These are phyloP conservation scores for Trichosporon sp. DNA, from an alignment of 1,284 basidiomycete genomes.

Conservation along the genomic window DNA sequence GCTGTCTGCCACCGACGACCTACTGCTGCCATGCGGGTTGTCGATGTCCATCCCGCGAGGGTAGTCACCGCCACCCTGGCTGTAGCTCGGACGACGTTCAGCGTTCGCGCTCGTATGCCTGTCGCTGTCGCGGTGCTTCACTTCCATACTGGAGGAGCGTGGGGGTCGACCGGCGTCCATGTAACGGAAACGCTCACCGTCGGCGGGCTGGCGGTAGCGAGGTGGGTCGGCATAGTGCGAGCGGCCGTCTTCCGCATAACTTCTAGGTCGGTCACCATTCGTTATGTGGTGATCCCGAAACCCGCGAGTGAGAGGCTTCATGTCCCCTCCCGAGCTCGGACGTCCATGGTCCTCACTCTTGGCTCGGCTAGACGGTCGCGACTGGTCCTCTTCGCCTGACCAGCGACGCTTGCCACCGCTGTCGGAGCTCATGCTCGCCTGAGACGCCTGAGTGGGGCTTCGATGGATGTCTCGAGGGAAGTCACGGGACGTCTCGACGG, in stretches of 20 bases:
- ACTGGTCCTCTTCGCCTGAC: not conserved
- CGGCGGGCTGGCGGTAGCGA: not conserved
- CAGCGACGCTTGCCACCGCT: slow-evolving; percentile 4
- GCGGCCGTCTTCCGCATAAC: not conserved
- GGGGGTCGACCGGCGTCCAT: not conserved
- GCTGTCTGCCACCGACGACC: not conserved
- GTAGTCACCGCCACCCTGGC: not conserved
- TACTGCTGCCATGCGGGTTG: not conserved
- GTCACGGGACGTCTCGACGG: not conserved
- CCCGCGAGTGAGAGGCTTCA: not conserved
- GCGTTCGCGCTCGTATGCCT: not conserved
- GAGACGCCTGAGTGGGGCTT: slow-evolving; percentile 6
- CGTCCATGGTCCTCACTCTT: slow-evolving; percentile 9
- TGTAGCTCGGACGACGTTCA: not conserved
- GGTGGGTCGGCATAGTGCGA: not conserved
- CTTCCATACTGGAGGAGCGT: not conserved
- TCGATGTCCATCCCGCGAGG: not conserved
- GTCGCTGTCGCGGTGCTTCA: slow-evolving; percentile 7
- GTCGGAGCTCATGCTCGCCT: slow-evolving; percentile 11
- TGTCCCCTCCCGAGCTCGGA: not conserved
- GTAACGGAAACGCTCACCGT: not conserved
- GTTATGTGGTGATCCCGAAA: slow-evolving; percentile 5
- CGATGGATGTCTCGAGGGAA: not conserved
- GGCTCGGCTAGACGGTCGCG: not conserved
- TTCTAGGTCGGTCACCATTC: not conserved